These are phyloP conservation scores for Saccharomycopsis synnaedendra DNA, from an alignment of 805 yeast genomes.

Conservation along the genomic window DNA sequence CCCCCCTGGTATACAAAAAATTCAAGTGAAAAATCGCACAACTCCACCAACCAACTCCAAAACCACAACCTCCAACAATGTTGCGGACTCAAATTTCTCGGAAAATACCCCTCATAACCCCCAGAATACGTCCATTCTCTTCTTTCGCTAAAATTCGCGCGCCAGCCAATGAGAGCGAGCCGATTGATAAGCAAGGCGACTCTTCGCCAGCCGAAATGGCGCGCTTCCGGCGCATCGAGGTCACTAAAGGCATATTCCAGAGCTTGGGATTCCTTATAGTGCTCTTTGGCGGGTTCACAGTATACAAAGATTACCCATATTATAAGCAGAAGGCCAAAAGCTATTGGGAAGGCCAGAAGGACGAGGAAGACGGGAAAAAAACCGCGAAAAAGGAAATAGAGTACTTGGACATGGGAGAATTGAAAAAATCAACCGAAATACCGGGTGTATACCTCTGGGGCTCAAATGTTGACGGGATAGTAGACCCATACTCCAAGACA, in stretches of 20 bases:
- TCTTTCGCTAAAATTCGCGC: too few species aligned
- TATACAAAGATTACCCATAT: slow-evolving; percentile 28
- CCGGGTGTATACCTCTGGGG: slow-evolving; percentile 65
- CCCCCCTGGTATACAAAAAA: too few species aligned
- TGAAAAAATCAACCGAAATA: slow-evolving; percentile 25
- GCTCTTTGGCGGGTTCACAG: slow-evolving; percentile 12
- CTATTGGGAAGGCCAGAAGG: slow-evolving; percentile 19
- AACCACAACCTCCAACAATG: too few species aligned
- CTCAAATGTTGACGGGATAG: slow-evolving; percentile 31
- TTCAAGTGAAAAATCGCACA: too few species aligned
- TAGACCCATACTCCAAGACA: slow-evolving; percentile 19
- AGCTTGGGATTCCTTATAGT: slow-evolving; percentile 10
- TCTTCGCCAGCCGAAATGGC: background rate
- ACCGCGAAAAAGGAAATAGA: slow-evolving; percentile 15
- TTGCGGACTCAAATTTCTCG: too few species aligned
- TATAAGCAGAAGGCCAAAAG: slow-evolving; percentile 24
- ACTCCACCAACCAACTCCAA: too few species aligned
- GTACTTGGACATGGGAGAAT: background rate
- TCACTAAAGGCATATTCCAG: slow-evolving; percentile 13
- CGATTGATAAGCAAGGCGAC: too few species aligned
- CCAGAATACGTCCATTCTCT: too few species aligned
- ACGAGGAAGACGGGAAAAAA: slow-evolving; percentile 13
- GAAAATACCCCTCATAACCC: too few species aligned
- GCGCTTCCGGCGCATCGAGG: slow-evolving; percentile 11
- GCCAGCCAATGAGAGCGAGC: too few species aligned